phyloP scores from a whole-genome alignment of 257 asterid species.

The Gynochthodes officinalis region DNA sequence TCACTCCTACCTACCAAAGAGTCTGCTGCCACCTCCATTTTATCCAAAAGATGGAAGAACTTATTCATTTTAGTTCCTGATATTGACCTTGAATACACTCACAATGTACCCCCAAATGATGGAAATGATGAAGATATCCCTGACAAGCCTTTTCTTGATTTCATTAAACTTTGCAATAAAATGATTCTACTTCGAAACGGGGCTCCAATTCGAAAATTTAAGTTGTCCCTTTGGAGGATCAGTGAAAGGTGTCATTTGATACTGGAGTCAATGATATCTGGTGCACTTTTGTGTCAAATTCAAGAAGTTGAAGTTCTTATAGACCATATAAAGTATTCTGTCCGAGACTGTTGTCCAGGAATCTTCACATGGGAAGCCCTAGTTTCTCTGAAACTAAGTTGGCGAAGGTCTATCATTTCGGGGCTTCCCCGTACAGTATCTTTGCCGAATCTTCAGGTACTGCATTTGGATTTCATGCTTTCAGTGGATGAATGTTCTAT shows the following conservation, averaged over 20 bases:
- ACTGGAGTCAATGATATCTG: not conserved
- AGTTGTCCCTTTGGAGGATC: not conserved
- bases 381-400: conserved; percentile 1
- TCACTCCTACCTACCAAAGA: conserved; percentile 3
- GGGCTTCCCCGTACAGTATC: not conserved
- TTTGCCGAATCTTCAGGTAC: not conserved
- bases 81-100: not conserved
- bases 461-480: not conserved
- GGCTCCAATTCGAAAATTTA: conserved; percentile 2
- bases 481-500: not conserved
- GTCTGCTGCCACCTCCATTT: conserved; percentile 9
- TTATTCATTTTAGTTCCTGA: not conserved
- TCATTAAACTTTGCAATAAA: not conserved
- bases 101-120: not conserved
- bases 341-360: not conserved
- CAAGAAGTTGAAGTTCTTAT: conserved; percentile 2
- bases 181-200: not conserved
- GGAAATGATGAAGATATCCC: no score
- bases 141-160: not conserved
- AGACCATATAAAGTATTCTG: not conserved
- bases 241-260: not conserved
- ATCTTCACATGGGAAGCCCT: not conserved
- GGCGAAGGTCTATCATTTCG: not conserved
- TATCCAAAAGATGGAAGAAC: conserved; percentile 5
- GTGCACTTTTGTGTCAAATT: not conserved